Base-by-base conservation (phyloP, 2,329 filamentous ascomycete genomes). In the Coleophoma eucalyptorum region DNA sequence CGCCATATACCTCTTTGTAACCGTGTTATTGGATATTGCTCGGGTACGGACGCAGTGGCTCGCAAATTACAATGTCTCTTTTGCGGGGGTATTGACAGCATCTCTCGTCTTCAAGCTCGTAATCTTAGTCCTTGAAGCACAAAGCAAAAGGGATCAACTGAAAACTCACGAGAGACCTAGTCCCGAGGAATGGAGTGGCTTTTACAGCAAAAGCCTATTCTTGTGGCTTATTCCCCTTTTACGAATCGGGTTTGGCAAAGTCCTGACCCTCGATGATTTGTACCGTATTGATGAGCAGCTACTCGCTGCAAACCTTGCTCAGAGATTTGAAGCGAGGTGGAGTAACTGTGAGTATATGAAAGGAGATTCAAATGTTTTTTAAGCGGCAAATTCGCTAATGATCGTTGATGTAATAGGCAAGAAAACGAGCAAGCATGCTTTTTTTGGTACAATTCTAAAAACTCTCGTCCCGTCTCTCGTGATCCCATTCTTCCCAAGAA, bases 401-500 rank as follows among this genome's bases (percentile, higher is more conserved):
- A 35, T n/a, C n/a, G n/a, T n/a, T n/a, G n/a, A n/a, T n/a, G n/a
- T 35, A 10, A 35, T n/a, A 35, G 33, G 33, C n/a, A 10, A 10
- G n/a, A 35, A 35, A 35, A 35, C 33, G 33, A 35, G n/a, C 10
- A 35, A 35, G n/a, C 33, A n/a, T n/a, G n/a, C 10, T 10, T n/a
- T 35, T n/a, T n/a, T 35, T 35, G n/a, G 10, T 35, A n/a, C 16
- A 8, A 8, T 41, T 8, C 8, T 18, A 12, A 49, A 46, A 12
- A 44, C 50, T 2, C 32, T 53, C 5, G 50, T 43, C 44, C 35
- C 12, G 10, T 41, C 42, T 5, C 37, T 51, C 4, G n/a, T 56
- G 15, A 32, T 51, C 26, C 50, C 52, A 12, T 41, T 54, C 16
- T 33, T 53, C 12, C 54, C 52, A 15, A 52, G 55, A 18, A 40